Evolutionary conservation across 2,329 filamentous ascomycete species (phyloP).

Genomic region (Xylaria sp.): DNA sequence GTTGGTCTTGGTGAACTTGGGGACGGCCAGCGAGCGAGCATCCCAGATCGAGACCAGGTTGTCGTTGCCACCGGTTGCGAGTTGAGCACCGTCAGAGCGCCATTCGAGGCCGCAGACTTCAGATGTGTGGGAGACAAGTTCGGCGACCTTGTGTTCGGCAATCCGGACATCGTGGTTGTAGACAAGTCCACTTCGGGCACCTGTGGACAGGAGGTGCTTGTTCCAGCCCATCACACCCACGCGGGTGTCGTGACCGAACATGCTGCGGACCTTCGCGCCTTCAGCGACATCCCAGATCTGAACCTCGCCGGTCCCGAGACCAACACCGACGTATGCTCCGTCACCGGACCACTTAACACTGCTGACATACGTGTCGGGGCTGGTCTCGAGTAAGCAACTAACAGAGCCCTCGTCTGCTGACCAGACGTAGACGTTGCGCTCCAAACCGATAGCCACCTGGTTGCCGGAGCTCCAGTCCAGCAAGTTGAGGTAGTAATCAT

Average conservation of each 20-base stretch:
- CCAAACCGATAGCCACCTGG: constrained; percentile 95
- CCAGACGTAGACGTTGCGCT: constrained; percentile 98
- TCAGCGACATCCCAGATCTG: constrained; percentile 99
- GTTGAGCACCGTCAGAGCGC: constrained; percentile 93
- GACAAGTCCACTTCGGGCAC: constrained; percentile 90
- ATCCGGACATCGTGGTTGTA: constrained; percentile 99
- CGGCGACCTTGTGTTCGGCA: constrained; percentile 95
- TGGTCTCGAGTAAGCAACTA: constrained; percentile 83
- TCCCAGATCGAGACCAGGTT: constrained; percentile 99
- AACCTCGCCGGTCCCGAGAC: constrained; percentile 91
- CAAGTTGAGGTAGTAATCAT: constrained; percentile 99
- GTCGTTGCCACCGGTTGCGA: constrained; percentile 97
- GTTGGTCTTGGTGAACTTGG: constrained; percentile 99
- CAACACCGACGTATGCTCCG: constrained; percentile 93
- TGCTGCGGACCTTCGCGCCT: constrained; percentile 92
- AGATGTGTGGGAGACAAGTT: constrained; percentile 94
- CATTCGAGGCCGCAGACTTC: constrained; percentile 98
- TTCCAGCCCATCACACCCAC: constrained; percentile 99
- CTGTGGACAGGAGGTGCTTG: constrained; percentile 95
- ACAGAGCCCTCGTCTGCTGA: constrained; percentile 93
- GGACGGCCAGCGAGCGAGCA: constrained; percentile 85
- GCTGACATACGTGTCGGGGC: constrained; percentile 91
- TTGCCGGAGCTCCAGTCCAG: constrained; percentile 98
- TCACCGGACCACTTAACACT: constrained; percentile 99
- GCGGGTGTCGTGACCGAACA: constrained; percentile 95